Evolutionary conservation across 2,329 filamentous ascomycete genomes (phyloP), one percentile per base, ranked within the genome.

Genomic region (Trichoderma arundinaceum): DNA sequence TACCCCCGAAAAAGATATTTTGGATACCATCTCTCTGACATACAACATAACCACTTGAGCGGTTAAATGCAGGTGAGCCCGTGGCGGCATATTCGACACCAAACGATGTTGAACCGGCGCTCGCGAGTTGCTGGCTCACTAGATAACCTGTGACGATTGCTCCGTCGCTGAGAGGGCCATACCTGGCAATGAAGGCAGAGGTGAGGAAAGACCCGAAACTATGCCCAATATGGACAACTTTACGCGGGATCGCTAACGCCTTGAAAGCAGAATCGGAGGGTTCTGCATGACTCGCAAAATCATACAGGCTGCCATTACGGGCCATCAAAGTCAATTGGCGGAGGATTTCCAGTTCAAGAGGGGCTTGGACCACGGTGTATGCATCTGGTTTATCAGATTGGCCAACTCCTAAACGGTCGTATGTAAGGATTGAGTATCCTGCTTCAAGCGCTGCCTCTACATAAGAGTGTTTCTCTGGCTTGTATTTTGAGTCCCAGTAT

Each of bases 401-500:
- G 12, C 59, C 59, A 7, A 62, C 59, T 52, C 59, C 59, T 28
- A 62, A 32, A 32, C 59, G 59, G 17, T 62, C 59, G 13, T 62
- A 62, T 8, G 59, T 62, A 7, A 62, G 39, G 28, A 62, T 62
- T 1, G 59, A 53, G 3, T 62, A 52, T 62, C 59, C 59, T n/a
- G 59, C 59, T 10, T 52, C 41, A 7, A 62, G 48, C 15, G 59
- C 22, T 35, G 59, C 59, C 38, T 62, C 59, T 22, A 62, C 59
- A 43, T 62, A 62, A 12, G 59, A 62, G 48, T 53, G 59, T 10
- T 62, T 53, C 59, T 62, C 59, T 7, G 59, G 59, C 48, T 52
- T 62, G 48, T 62, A 62, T 10, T 52, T 33, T 28, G 59, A 62
- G 28, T 62, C 59, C 59, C 59, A 62, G 59, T 62, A 62, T 53